A percentile compares a stretch with the other conserved stretches of the same genome.
These are phyloP conservation scores for Fusarium napiforme DNA, from an alignment of 2,329 filamentous ascomycete genomes.

Conservation along the genomic window DNA sequence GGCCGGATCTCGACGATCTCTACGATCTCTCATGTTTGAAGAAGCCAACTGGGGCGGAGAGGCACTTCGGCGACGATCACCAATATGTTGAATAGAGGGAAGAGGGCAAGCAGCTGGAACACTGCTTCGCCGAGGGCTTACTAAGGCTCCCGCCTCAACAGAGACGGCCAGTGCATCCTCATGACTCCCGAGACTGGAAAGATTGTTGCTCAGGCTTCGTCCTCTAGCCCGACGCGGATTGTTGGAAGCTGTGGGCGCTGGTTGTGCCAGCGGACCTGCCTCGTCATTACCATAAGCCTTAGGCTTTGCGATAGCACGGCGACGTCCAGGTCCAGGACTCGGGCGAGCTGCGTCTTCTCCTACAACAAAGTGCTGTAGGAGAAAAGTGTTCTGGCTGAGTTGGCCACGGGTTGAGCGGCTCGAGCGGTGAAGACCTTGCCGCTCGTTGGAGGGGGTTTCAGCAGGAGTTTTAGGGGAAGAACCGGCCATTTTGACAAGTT, in stretches of 20 bases:
- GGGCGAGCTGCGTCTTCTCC: neutral
- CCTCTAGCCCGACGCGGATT: neutral
- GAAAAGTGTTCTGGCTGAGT: neutral
- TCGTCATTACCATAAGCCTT: neutral
- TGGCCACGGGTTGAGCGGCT: slow-evolving; percentile 7
- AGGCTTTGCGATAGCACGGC: neutral
- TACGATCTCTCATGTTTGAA: neutral
- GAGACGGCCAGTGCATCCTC: neutral
- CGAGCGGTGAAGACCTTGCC: slow-evolving; percentile 2
- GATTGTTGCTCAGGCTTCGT: neutral
- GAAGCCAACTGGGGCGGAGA: neutral
- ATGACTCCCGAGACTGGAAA: neutral
- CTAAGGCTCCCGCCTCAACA: neutral
- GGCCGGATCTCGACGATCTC: neutral
- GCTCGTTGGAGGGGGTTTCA: neutral
- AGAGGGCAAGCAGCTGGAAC: neutral
- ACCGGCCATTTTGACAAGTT: neutral
- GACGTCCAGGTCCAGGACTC: neutral
- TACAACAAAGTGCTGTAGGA: neutral
- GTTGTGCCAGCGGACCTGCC: neutral
- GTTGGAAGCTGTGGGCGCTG: neutral
- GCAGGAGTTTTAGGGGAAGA: neutral
- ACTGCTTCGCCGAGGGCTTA: neutral
- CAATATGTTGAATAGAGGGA: neutral
- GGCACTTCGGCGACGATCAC: neutral